Evolutionary conservation across 2,329 filamentous ascomycete genomes (phyloP), one percentile per base, ranked within the genome.

Genomic region (Diatrype stigma): DNA sequence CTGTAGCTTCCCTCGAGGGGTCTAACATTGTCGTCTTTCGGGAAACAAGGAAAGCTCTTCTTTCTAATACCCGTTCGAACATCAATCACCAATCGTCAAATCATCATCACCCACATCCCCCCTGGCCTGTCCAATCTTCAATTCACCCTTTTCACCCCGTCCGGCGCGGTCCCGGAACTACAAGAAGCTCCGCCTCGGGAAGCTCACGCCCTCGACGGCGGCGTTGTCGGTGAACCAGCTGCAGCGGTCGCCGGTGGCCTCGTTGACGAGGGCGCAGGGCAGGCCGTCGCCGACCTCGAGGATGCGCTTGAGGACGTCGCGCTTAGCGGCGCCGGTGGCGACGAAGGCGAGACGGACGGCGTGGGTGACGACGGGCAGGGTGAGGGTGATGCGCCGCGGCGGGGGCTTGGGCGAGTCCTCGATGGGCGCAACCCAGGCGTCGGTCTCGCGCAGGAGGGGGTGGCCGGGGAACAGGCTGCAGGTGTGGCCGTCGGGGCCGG

Each of bases 381-480:
- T 96, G 50, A 99, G 80, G 2, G 94, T 97, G 69, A 99, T 96
- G 63, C 94, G 85, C 72, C 84, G 86, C 44, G 90, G 81, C 44
- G 94, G 94, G 37, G 93, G 93, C 80, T 99, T 99, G 47, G 94
- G 94, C 42, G 90, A 96, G 75, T 97, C 90, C 64, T 87, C 85
- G 65, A 96, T 95, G 44, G 90, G 83, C 14, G 92, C 87, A 42
- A 97, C 90, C 94, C 94, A 99, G 49, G 93, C 90, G 63, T 85
- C 86, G 34, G 82, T 82, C 75, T 97, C 93, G 57, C 91, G 85
- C 59, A 97, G 80, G 49, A 97, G 80, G 52, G 86, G 82, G 67
- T 96, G 93, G 50, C 87, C 87, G 5, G 94, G 94, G 78, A 99
- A 99, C 48, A 99, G 78, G 62, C 88, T 94, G 84, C 94, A 97